Evolutionary conservation across 2,329 filamentous ascomycete genomes (phyloP), one percentile per base, ranked within the genome.

Genomic region (Diaporthe citriasiana): DNA sequence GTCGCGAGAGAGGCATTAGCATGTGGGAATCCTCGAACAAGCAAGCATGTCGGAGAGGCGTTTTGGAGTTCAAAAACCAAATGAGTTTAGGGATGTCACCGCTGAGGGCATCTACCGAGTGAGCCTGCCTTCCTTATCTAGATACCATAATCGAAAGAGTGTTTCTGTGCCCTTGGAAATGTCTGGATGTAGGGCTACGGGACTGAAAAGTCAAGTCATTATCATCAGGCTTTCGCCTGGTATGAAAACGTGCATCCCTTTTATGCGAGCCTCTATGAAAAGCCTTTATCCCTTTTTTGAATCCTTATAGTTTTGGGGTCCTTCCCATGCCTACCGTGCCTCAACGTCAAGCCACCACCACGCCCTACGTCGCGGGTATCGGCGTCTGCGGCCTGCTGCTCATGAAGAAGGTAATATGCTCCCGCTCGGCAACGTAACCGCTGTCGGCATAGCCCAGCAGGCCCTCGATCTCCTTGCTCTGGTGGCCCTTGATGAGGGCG

Each of bases 381-480:
- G 88, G 88, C 71, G 87, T 89, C 19, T 84, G 86, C 30, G 89
- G 88, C 42, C 88, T 83, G 78, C 89, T 90, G 73, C 82, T 82
- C 45, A 82, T 84, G 76, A 93, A 92, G 78, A 98, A 91, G 57
- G 94, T 95, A 76, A 98, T 92, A 78, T 97, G 96, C 82, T 97
- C 95, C 76, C 95, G 88, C 79, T 97, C 87, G 13, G 95, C 95
- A 53, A 98, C 93, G 84, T 98, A 98, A 84, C 98, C 95, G 80
- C 93, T 97, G 82, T 98, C 95, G 27, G 95, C 94, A 83, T 98
- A 99, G 4, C 96, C 97, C 42, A 99, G 85, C 57, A 97, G 85
- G 13, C 89, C 88, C 63, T 92, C 88, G 76, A 99, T 98, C 81
- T 98, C 93, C 8, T 88, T 90, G 80, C 95, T 98, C 81, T 93